These are phyloP conservation scores for Hyphodiscus hymeniophilus DNA, from an alignment of 495 filamentous ascomycete species.

Conservation along the genomic window DNA sequence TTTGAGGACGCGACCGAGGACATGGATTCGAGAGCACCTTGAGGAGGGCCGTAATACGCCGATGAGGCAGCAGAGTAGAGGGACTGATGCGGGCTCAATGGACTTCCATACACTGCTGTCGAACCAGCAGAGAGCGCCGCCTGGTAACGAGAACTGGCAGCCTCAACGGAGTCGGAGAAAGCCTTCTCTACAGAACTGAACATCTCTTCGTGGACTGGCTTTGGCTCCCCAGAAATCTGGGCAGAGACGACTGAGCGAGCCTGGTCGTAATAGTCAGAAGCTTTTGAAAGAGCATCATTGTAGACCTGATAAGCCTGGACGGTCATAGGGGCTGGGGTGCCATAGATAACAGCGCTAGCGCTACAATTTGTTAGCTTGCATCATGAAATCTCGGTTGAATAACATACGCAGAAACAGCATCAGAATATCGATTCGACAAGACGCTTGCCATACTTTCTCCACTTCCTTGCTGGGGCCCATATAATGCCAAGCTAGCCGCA, in stretches of 20 bases:
- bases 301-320: slow-evolving; percentile 51
- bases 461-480: slow-evolving; percentile 45
- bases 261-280: slow-evolving; percentile 54
- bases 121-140: slow-evolving; percentile 39
- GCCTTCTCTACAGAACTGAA: slow-evolving; percentile 58
- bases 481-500: slow-evolving; percentile 49
- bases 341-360: slow-evolving; percentile 56
- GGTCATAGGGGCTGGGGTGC: slow-evolving; percentile 41
- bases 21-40: slow-evolving; percentile 41
- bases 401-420: slow-evolving; percentile 47
- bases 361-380: slow-evolving; percentile 11
- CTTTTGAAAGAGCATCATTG: slow-evolving; percentile 48
- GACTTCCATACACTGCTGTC: slow-evolving; percentile 34
- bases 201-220: slow-evolving; percentile 51
- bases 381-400: not conserved
- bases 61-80: slow-evolving; percentile 49
- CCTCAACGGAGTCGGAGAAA: slow-evolving; percentile 56
- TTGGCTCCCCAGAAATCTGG: slow-evolving; percentile 56
- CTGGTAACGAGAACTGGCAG: slow-evolving; percentile 50
- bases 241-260: slow-evolving; percentile 57
- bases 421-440: slow-evolving; percentile 47
- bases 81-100: slow-evolving; percentile 39
- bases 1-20: slow-evolving; percentile 57
- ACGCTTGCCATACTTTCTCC: slow-evolving; percentile 41
- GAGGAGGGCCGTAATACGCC: slow-evolving; percentile 36